Percentiles rank a stretch among this genome's conserved stretches.
phyloP scores from a whole-genome alignment of 2,329 filamentous ascomycete genomes.

The Colletotrichum truncatum region DNA sequence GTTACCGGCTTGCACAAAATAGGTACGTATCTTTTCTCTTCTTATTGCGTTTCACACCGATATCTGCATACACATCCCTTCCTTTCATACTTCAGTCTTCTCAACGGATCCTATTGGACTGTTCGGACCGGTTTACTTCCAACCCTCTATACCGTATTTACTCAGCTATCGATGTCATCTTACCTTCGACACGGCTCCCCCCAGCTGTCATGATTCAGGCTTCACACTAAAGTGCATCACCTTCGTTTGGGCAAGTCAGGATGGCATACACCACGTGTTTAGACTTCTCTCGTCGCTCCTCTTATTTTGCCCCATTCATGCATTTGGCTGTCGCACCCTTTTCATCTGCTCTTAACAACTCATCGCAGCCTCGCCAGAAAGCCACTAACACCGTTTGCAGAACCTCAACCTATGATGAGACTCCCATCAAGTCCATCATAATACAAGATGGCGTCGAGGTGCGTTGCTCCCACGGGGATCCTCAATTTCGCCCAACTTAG shows the following conservation, averaged over 20 bases:
- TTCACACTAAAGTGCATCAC: conserved; percentile 19
- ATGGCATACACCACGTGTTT: conserved; percentile 26
- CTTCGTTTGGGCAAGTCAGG: conserved; percentile 26
- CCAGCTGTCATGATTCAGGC: conserved; percentile 23
- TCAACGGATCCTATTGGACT: not conserved
- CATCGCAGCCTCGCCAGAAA: not conserved
- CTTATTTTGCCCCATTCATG: not conserved
- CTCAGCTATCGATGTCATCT: conserved; percentile 7
- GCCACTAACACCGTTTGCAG: conserved; percentile 11
- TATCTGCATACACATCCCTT: not conserved
- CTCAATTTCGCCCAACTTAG: not conserved
- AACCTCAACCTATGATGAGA: conserved; percentile 31
- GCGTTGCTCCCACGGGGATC: conserved; percentile 33
- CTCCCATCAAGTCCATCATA: conserved; percentile 35
- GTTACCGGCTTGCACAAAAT: not conserved
- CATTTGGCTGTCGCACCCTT: not conserved
- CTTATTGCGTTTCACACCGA: not conserved
- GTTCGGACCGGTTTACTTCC: not conserved
- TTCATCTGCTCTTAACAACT: not conserved
- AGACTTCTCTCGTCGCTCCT: conserved; percentile 12
- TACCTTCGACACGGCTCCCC: not conserved
- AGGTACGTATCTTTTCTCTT: not conserved
- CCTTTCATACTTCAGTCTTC: not conserved
- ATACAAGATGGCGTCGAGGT: conserved; percentile 67
- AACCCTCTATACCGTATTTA: not conserved